These are phyloP conservation scores for Dentipellis fragilis DNA, from an alignment of 768 basidiomycete genomes.

Conservation along the genomic window DNA sequence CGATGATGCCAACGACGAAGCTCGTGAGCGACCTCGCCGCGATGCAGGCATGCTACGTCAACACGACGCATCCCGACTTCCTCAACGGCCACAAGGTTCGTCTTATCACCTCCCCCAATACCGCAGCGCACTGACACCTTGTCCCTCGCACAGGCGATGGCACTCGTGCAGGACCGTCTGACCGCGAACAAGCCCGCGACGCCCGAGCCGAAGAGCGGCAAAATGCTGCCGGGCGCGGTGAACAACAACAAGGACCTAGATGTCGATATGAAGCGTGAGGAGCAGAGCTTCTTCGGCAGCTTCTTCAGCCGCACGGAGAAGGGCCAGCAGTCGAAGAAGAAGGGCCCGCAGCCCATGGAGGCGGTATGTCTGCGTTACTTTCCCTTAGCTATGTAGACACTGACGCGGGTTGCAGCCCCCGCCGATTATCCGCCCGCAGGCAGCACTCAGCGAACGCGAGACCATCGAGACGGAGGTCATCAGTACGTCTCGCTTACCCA, in stretches of 20 bases:
- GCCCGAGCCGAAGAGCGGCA: slow-evolving; percentile 64
- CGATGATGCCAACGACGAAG: slow-evolving; percentile 93
- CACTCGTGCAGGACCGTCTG: slow-evolving; percentile 75
- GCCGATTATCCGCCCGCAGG: slow-evolving; percentile 78
- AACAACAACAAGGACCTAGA: slow-evolving; percentile 96
- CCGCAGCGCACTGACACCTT: slow-evolving; percentile 3
- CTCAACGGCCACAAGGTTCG: slow-evolving; percentile 83
- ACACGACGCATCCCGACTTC: slow-evolving; percentile 99
- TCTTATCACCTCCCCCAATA: neutral
- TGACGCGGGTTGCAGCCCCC: slow-evolving; percentile 53
- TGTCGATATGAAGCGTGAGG: slow-evolving; percentile 81
- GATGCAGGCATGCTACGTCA: slow-evolving; percentile 99
- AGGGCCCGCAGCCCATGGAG: slow-evolving; percentile 47
- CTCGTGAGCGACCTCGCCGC: slow-evolving; percentile 88
- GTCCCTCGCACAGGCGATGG: slow-evolving; percentile 55
- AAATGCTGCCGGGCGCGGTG: slow-evolving; percentile 47
- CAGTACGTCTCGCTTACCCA: slow-evolving; percentile 51
- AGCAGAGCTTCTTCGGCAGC: slow-evolving; percentile 86
- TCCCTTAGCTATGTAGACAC: neutral
- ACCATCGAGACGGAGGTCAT: slow-evolving; percentile 99
- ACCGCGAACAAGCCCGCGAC: slow-evolving; percentile 71
- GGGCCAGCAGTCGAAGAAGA: slow-evolving; percentile 45
- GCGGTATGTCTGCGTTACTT: slow-evolving; percentile 28
- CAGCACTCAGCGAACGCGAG: slow-evolving; percentile 87
- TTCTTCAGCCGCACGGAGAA: slow-evolving; percentile 71